Evolutionary conservation across 2,329 filamentous ascomycete genomes (phyloP).

Genomic region (Pseudocercospora musae): DNA sequence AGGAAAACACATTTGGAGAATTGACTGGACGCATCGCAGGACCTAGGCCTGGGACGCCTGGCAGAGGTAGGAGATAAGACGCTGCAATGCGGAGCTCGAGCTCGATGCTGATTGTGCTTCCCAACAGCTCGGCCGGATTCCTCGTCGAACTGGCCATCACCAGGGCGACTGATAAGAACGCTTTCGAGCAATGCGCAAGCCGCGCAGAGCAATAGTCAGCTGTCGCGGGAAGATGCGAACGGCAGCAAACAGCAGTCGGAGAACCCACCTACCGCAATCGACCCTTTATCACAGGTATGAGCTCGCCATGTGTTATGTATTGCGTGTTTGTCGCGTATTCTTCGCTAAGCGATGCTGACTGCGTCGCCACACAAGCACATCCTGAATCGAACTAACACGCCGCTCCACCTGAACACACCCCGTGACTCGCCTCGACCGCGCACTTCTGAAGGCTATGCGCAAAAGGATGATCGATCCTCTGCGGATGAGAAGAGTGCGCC

Average conservation of each 20-base stretch:
- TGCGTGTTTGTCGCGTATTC: not conserved
- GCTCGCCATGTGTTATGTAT: constrained; percentile 9
- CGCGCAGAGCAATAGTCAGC: constrained; percentile 12
- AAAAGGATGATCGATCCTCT: constrained; percentile 22
- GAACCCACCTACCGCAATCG: constrained; percentile 52
- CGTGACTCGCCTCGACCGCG: constrained; percentile 37
- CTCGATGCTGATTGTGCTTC: constrained; percentile 10
- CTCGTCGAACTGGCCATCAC: constrained; percentile 21
- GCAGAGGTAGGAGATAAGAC: constrained; percentile 1
- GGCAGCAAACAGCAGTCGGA: constrained; percentile 17
- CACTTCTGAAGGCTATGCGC: constrained; percentile 25
- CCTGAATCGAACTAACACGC: constrained; percentile 63
- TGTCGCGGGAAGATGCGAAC: constrained; percentile 16
- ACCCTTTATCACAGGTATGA: constrained; percentile 66
- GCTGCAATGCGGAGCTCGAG: not conserved
- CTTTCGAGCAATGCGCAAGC: constrained; percentile 23
- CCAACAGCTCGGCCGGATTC: constrained; percentile 21
- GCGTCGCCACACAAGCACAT: constrained; percentile 45
- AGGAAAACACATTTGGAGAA: constrained; percentile 10
- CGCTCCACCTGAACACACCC: constrained; percentile 33
- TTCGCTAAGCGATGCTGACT: constrained; percentile 17
- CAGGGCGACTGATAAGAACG: constrained; percentile 26
- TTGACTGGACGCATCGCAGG: constrained; percentile 3
- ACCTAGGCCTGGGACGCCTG: not conserved
- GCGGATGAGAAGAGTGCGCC: constrained; percentile 15